These are phyloP conservation scores for Colletotrichum sp. DNA, from an alignment of 2,329 filamentous ascomycete species.

Conservation along the genomic window DNA sequence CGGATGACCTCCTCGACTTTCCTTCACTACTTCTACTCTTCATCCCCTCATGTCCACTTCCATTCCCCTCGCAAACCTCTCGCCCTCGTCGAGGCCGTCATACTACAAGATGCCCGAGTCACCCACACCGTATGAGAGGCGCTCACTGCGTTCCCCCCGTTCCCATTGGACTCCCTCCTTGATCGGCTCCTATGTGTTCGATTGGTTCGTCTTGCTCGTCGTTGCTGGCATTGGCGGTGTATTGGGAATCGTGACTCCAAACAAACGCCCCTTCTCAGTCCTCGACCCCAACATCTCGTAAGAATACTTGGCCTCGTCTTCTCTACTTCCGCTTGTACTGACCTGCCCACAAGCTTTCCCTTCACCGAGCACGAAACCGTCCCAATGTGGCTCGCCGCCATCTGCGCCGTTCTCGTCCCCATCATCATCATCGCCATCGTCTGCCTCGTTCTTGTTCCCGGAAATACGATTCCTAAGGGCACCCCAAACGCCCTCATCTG, in stretches of 20 bases:
- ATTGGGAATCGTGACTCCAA: conserved; percentile 67
- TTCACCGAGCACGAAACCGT: conserved; percentile 75
- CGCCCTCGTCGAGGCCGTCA: conserved; percentile 15
- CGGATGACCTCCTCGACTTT: conserved; percentile 11
- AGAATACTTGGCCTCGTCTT: conserved; percentile 27
- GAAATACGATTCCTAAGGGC: conserved; percentile 66
- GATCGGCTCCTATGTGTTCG: conserved; percentile 72
- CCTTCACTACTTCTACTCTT: not conserved
- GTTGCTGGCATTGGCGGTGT: conserved; percentile 63
- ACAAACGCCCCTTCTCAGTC: conserved; percentile 74
- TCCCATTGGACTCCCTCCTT: conserved; percentile 26
- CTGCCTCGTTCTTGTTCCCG: conserved; percentile 74
- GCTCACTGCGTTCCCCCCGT: conserved; percentile 7
- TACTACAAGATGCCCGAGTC: conserved; percentile 37
- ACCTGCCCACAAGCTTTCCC: conserved; percentile 62
- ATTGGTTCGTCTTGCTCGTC: conserved; percentile 73
- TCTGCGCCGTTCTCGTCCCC: conserved; percentile 70
- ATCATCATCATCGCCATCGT: conserved; percentile 72
- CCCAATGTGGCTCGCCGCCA: conserved; percentile 65
- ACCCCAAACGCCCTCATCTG: conserved; percentile 72
- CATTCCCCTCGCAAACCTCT: conserved; percentile 20
- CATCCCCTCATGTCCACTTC: conserved; percentile 22
- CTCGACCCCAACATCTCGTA: conserved; percentile 77
- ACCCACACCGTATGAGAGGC: conserved; percentile 2
- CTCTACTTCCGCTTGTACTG: not conserved